Evolutionary conservation across 2,329 filamentous ascomycete genomes (phyloP), one percentile per base, ranked within the genome.

Genomic region (Moelleriella libera): DNA sequence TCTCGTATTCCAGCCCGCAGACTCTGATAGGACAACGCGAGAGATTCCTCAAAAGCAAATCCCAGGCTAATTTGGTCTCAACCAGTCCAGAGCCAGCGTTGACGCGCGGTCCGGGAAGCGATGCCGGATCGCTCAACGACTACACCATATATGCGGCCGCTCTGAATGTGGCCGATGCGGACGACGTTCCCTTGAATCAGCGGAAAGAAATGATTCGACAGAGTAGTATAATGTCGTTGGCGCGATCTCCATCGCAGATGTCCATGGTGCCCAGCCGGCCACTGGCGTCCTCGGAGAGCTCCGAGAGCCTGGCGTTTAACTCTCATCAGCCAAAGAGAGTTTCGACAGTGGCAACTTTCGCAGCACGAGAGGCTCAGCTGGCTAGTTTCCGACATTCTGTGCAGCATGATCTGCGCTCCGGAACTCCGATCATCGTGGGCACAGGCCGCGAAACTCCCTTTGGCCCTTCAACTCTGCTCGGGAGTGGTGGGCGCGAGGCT

Each of bases 161-260:
- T 48, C 50, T 59, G 7, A 60, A 59, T 21, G 21, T 44, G 28
- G 58, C 67, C 14, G 75, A 78, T 53, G 68, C 72, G 1, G 85
- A 89, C 50, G 77, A 88, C 48, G 70, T 90, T 53, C 82, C 85
- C 0, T 70, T 92, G 14, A 83, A 78, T 41, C 77, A 84, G 55
- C 80, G 85, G 42, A 75, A 74, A 48, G 66, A 76, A 43, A 62
- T 84, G 30, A 77, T 85, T 48, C 76, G 75, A 32, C 72, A 76
- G 41, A 70, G 60, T 52, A 74, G 69, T 55, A 51, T 68, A 44
- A 60, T 65, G 52, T 55, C 54, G 41, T 62, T 59, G 41, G 54
- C 49, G 5, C 46, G 41, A 6, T 42, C 49, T 10, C 56, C 9
- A 45, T 54, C 58, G 55, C 60, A n/a, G 52, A 53, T 53, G 10